Percentiles rank a stretch among this genome's conserved stretches.
Evolutionary conservation across 2,329 filamentous ascomycete genomes (phyloP).

Genomic region (Raffaelea ambrosiae): DNA sequence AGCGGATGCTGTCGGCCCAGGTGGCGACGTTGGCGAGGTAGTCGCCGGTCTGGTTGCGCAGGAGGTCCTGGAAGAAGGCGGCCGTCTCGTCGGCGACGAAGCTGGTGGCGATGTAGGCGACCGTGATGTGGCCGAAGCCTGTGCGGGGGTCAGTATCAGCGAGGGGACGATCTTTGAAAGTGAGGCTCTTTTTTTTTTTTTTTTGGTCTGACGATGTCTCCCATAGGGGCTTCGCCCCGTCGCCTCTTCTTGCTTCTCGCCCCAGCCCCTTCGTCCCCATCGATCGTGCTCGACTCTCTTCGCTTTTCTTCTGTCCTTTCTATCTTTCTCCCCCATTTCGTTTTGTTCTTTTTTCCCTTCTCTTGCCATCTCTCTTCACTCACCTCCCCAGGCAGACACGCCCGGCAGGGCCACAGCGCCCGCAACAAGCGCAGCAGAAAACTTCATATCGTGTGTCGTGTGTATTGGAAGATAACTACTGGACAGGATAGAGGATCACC

Average conservation of each 20-base stretch:
- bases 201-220: no score
- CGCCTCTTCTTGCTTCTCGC: no score
- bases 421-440: slow-evolving; percentile 16
- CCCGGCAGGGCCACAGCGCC: slow-evolving; percentile 23
- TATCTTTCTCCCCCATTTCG: neutral
- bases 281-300: no score
- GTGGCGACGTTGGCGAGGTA: slow-evolving; percentile 57
- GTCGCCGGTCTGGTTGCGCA: slow-evolving; percentile 43
- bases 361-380: slow-evolving; percentile 13
- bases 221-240: neutral
- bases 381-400: slow-evolving; percentile 33
- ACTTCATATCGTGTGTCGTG: slow-evolving; percentile 10
- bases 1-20: slow-evolving; percentile 60
- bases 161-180: no score
- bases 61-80: slow-evolving; percentile 46
- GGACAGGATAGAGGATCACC: no score
- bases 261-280: no score
- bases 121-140: slow-evolving; percentile 58
- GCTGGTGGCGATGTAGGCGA: slow-evolving; percentile 53
- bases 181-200: no score
- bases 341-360: neutral
- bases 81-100: slow-evolving; percentile 50
- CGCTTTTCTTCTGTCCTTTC: neutral
- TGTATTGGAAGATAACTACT: neutral
- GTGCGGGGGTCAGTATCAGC: no score